Evolutionary conservation across 1,284 basidiomycete species (phyloP), one percentile per base, ranked within the genome.

Genomic region (Phylloboletellus chloephorus): DNA sequence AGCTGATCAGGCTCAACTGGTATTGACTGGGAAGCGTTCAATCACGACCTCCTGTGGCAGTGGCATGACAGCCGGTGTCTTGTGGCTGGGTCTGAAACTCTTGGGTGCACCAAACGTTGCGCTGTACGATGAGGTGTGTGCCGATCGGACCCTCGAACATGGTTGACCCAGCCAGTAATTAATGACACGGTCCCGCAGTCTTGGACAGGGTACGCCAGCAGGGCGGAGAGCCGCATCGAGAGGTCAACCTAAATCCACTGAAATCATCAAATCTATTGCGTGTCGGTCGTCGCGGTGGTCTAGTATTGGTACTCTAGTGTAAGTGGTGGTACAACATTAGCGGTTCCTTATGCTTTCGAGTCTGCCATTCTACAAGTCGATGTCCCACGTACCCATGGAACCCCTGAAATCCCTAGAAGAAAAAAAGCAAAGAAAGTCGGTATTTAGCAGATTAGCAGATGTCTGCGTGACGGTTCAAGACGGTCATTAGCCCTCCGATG

Each of bases 41-140:
- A 75, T 91, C 26, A 73, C 83, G 9, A 78, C 86, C 20, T 83
- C 73, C 44, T 95, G 91, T 66, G 92, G 91, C 33, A 91, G 87
- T 53, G 96, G 96, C 12, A 98, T 99, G 96, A 97, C 94, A 10
- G 96, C 96, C 3, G 89, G 80, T 5, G 71, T 96, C 5, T 72
- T 97, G 9, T 97, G 94, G 92, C 70, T 96, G 41, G 93, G 88
- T 20, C 61, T 94, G 46, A 77, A 82, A 61, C 57, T 83, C 21
- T 59, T 90, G 30, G 82, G 78, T 8, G 75, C 77, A 4, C 57
- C 73, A 26, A 68, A 66, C 17, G 71, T 82, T 48, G 76, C 76
- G 28, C 57, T 97, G 17, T 91, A 96, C 48, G 92, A 94, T 51
- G 91, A 94, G 74, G 86, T 87, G 51, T 47, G 78, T 53, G 25